These are phyloP conservation scores for Kazachstania bromeliacearum DNA, from an alignment of 805 yeast species.

Conservation along the genomic window DNA sequence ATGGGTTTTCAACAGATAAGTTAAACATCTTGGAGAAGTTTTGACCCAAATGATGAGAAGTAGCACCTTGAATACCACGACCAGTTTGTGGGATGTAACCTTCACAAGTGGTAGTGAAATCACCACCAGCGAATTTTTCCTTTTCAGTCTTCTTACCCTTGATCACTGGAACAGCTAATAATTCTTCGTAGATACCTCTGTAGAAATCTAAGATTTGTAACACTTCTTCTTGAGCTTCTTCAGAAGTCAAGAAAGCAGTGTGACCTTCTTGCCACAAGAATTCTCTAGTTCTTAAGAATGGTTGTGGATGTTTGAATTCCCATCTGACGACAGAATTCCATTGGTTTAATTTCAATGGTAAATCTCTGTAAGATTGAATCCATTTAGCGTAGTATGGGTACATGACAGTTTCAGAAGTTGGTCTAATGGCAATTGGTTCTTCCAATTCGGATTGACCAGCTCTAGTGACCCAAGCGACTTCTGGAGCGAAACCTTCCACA, in stretches of 20 bases:
- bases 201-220: slow-evolving; percentile 78
- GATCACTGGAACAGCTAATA: slow-evolving; percentile 94
- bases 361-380: slow-evolving; percentile 96
- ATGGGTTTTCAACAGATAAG: slow-evolving; percentile 91
- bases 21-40: slow-evolving; percentile 98
- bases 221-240: slow-evolving; percentile 78
- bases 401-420: slow-evolving; percentile 99
- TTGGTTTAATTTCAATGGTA: slow-evolving; percentile 92
- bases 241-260: slow-evolving; percentile 84
- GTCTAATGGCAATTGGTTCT: slow-evolving; percentile 98
- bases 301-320: slow-evolving; percentile 99
- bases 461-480: slow-evolving; percentile 98
- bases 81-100: slow-evolving; percentile 98
- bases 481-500: slow-evolving; percentile 98
- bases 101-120: slow-evolving; percentile 89
- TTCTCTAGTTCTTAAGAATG: slow-evolving; percentile 96
- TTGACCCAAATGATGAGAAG: slow-evolving; percentile 95
- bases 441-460: slow-evolving; percentile 93
- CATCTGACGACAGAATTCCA: slow-evolving; percentile 99
- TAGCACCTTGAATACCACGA: slow-evolving; percentile 99
- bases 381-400: slow-evolving; percentile 98
- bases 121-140: slow-evolving; percentile 98
- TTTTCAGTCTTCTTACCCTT: slow-evolving; percentile 94
- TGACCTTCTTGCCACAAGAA: slow-evolving; percentile 99
- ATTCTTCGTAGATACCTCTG: slow-evolving; percentile 74